Base-by-base conservation (phyloP, 2,329 filamentous ascomycete species). In the Ambrosiella beaveri region DNA sequence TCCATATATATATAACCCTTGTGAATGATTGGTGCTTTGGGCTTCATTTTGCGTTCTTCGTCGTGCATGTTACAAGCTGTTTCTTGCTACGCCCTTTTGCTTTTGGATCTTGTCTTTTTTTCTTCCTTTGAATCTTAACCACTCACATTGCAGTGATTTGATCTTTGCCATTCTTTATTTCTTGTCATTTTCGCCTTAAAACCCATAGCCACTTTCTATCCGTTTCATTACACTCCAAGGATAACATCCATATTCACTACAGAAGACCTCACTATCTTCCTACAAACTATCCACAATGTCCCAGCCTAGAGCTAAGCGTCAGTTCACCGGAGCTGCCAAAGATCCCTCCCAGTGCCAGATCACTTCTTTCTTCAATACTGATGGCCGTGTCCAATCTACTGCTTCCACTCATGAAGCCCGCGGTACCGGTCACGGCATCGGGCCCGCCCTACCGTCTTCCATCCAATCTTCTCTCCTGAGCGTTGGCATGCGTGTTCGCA, bases 401-500 rank as follows among this genome's bases (percentile, higher is more conserved):
- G 41, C 54, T 51, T 38, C 37, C 59, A 38, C 57, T 65, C 13
- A 63, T 63, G 4, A 70, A 73, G 38, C 47, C 47, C 59, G 52
- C 13, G 56, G 56, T 15, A 12, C 45, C 27, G 56, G 47, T 40
- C 37, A 40, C 37, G 56, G 59, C 45, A 60, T 58, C 13, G 59
- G 56, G 44, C 79, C 81, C 2, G 64, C 68, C 3, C 74, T 90
- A 12, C 82, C 87, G 1, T 70, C 76, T 27, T 75, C 75, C 7
- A 76, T 94, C 38, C 88, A 95, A 70, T 78, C 89, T 40, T 86
- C 86, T 62, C 82, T 97, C n/a, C 75, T 96, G 47, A 87, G 79
- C 65, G 91, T 97, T 63, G 91, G 91, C 65, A 96, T 96, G 89
- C 84, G 91, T 27, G 79, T 97, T 55, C 85, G 91, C 67, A 97